A percentile compares a stretch with the other conserved stretches of the same genome.
Conservation (phyloP, 495 filamentous ascomycete genomes). For the Haplographium delicatum region DNA sequence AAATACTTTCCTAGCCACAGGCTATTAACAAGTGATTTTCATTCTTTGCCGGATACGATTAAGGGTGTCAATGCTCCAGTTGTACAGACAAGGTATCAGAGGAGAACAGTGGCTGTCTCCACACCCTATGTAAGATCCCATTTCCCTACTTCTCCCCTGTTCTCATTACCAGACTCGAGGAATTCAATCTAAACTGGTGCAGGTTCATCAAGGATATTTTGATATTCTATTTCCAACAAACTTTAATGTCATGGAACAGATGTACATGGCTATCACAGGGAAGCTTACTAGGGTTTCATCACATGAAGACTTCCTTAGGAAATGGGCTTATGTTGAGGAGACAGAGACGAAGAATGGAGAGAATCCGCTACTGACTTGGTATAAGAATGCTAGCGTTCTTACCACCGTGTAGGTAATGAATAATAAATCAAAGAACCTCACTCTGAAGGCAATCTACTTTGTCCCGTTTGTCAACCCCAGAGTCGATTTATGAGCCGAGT, state of each 20-base stretch:
- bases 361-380: slow-evolving; percentile 90
- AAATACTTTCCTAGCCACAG: slow-evolving; percentile 84
- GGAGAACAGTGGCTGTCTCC: slow-evolving; percentile 78
- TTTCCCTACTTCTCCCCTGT: background rate
- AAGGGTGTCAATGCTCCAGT: slow-evolving; percentile 85
- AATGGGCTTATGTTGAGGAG: slow-evolving; percentile 87
- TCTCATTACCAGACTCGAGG: background rate
- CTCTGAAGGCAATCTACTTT: too few relatives aligned
- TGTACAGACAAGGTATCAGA: slow-evolving; percentile 87
- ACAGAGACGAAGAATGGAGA: slow-evolving; percentile 85
- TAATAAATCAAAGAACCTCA: too few relatives aligned
- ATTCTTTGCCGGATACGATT: slow-evolving; percentile 73
- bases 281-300: slow-evolving; percentile 77
- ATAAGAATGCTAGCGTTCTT: slow-evolving; percentile 88
- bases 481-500: too few relatives aligned
- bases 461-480: too few relatives aligned
- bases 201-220: slow-evolving; percentile 98
- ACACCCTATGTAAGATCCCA: slow-evolving; percentile 74
- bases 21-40: slow-evolving; percentile 88
- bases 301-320: slow-evolving; percentile 84
- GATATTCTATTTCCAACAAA: slow-evolving; percentile 98
- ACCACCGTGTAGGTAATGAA: slow-evolving; percentile 51
- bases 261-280: slow-evolving; percentile 88
- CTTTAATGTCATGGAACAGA: slow-evolving; percentile 78
- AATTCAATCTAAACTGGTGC: background rate